These are phyloP conservation scores for Amoeboaphelidium occidentale DNA, from an alignment of 371 early-diverging fungal species.

Conservation along the genomic window DNA sequence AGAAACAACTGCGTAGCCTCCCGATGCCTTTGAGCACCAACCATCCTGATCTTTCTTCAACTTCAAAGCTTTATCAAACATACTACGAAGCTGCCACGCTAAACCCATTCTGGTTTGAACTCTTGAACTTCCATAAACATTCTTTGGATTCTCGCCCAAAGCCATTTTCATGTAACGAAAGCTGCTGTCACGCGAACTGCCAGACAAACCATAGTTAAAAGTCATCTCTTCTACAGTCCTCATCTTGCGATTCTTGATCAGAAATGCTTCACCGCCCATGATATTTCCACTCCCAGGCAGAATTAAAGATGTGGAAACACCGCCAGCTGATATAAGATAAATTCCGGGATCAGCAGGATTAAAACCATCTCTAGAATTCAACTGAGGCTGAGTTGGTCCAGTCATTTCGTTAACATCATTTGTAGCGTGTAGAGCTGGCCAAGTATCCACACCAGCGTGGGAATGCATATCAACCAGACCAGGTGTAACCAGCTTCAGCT, in stretches of 20 bases:
- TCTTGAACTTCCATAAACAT: constrained; percentile 9
- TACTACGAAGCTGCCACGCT: constrained; percentile 36
- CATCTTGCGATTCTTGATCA: constrained; percentile 31
- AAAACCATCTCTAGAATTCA: constrained; percentile 10
- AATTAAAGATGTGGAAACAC: constrained; percentile 45
- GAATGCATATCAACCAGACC: constrained; percentile 56
- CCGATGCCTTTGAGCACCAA: constrained; percentile 28
- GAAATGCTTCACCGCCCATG: constrained; percentile 57
- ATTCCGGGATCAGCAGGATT: constrained; percentile 36
- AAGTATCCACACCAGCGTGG: constrained; percentile 27
- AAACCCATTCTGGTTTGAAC: constrained; percentile 34
- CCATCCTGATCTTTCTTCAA: constrained; percentile 33
- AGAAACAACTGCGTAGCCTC: neutral
- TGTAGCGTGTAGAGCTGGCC: constrained; percentile 24
- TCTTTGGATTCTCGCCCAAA: constrained; percentile 58
- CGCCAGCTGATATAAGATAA: constrained; percentile 41
- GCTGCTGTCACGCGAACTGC: constrained; percentile 13
- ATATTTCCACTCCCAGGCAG: constrained; percentile 50
- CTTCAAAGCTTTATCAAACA: constrained; percentile 26
- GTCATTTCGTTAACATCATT: constrained; percentile 46
- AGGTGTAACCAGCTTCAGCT: constrained; percentile 41
- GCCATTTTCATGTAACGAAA: constrained; percentile 72
- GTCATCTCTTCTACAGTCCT: constrained; percentile 37
- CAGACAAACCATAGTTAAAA: constrained; percentile 23
- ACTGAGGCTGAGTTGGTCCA: constrained; percentile 25